phyloP scores from a whole-genome alignment of 345 rosid species.

The Diplotaxis tenuifolia region DNA sequence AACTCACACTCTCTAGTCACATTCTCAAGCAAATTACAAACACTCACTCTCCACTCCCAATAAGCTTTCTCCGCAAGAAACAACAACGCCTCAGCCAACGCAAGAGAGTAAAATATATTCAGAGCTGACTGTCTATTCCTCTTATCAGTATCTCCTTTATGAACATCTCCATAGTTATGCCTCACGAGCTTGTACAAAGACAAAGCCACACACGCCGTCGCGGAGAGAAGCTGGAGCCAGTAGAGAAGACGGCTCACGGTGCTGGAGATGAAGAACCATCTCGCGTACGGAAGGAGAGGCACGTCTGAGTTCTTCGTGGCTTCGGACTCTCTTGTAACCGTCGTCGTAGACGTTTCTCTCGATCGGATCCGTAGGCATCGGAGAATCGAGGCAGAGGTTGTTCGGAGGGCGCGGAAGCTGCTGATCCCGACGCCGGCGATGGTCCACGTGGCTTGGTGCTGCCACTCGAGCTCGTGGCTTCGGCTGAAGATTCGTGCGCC shows the following conservation, averaged over 20 bases:
- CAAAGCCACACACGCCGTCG: conserved; percentile 59
- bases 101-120: conserved; percentile 70
- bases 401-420: conserved; percentile 64
- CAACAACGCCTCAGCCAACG: conserved; percentile 76
- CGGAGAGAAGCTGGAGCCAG: conserved; percentile 91
- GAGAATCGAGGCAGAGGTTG: conserved; percentile 43
- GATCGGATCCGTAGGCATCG: conserved; percentile 23
- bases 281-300: conserved; percentile 69
- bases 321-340: conserved; percentile 19
- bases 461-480: conserved; percentile 95
- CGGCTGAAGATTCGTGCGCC: conserved; percentile 84
- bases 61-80: conserved; percentile 79
- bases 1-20: conserved; percentile 68
- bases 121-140: conserved; percentile 67
- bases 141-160: conserved; percentile 66
- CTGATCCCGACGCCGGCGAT: conserved; percentile 62
- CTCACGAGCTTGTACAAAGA: conserved; percentile 67
- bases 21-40: conserved; percentile 61
- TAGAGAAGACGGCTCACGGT: conserved; percentile 66
- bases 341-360: conserved; percentile 27
- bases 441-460: conserved; percentile 88
- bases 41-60: conserved; percentile 69
- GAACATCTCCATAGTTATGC: conserved; percentile 72
- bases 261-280: conserved; percentile 66
- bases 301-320: conserved; percentile 58